Conservation (phyloP, 2,329 filamentous ascomycete species). For the Aspergillus fumigatiaffinis region DNA sequence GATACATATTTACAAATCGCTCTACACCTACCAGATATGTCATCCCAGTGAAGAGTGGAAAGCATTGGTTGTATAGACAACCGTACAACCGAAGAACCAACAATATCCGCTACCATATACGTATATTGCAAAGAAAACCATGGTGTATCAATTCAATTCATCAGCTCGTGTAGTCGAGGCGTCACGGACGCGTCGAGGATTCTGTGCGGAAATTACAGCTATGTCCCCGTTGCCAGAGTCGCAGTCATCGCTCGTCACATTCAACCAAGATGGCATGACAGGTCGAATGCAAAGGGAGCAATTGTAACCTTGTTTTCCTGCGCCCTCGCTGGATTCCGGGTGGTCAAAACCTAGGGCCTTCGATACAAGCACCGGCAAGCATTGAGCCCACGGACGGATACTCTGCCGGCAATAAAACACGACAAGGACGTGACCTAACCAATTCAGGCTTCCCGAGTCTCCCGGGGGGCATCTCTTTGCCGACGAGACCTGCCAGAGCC, state of each 20-base stretch:
- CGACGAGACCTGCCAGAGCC: conserved; percentile 35
- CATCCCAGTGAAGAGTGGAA: too few relatives aligned
- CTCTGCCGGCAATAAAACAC: neutral
- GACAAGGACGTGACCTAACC: neutral
- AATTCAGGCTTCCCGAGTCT: conserved; percentile 21
- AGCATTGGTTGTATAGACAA: too few relatives aligned
- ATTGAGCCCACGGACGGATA: neutral
- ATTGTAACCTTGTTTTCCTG: too few relatives aligned
- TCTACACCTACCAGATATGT: too few relatives aligned
- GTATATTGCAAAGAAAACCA: conserved; percentile 9
- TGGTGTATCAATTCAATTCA: conserved; percentile 26
- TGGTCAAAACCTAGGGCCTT: neutral
- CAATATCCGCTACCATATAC: too few relatives aligned
- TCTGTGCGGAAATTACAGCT: conserved; percentile 20
- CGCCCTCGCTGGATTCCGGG: neutral
- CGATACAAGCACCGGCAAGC: neutral
- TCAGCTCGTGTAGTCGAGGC: conserved; percentile 24
- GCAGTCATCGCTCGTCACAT: conserved; percentile 13
- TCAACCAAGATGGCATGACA: neutral
- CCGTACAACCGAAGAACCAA: too few relatives aligned
- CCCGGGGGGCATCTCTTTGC: conserved; percentile 25
- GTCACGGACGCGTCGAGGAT: conserved; percentile 23
- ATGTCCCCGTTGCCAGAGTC: conserved; percentile 13
- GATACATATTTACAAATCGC: too few relatives aligned
- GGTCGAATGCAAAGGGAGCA: neutral